These are phyloP conservation scores for Boletus insuetus DNA, from an alignment of 768 basidiomycete genomes.

Conservation along the genomic window DNA sequence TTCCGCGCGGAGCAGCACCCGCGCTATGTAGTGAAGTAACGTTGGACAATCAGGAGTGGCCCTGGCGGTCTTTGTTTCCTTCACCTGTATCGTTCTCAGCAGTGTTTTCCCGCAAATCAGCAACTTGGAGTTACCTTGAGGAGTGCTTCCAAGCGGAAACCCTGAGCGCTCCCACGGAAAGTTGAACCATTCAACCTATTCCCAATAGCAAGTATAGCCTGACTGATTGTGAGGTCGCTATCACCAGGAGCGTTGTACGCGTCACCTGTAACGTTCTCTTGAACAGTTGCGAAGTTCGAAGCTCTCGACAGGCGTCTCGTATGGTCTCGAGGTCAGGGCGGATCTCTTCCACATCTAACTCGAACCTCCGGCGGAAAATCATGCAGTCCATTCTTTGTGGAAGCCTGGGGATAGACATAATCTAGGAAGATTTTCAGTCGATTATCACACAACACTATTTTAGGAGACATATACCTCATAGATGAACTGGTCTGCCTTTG, in stretches of 20 bases:
- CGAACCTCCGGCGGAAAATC: conserved; percentile 79
- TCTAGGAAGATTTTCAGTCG: conserved; percentile 41
- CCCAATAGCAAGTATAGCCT: conserved; percentile 76
- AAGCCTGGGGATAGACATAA: conserved; percentile 75
- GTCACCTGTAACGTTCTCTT: conserved; percentile 65
- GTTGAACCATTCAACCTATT: conserved; percentile 81
- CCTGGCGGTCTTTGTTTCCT: conserved; percentile 77
- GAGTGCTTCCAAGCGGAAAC: conserved; percentile 82
- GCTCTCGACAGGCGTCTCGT: conserved; percentile 65
- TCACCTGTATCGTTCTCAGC: conserved; percentile 49
- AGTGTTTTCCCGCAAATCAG: not conserved
- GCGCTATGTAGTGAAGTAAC: conserved; percentile 87
- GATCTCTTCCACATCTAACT: conserved; percentile 80
- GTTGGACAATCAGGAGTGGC: conserved; percentile 74
- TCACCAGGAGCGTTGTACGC: not conserved
- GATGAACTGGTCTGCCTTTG: conserved; percentile 85
- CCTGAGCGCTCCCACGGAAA: conserved; percentile 79
- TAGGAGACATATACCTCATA: conserved; percentile 49
- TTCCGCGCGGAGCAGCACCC: conserved; percentile 65
- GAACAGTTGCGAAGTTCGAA: conserved; percentile 63
- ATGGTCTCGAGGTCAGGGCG: conserved; percentile 77
- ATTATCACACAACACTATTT: not conserved
- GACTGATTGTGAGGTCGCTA: not conserved
- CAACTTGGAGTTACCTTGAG: conserved; percentile 56
- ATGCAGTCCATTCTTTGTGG: conserved; percentile 74